Percentiles rank a stretch among this genome's conserved stretches.
Evolutionary conservation across 495 filamentous ascomycete genomes (phyloP).

Genomic region (Penicillium samsonianum): DNA sequence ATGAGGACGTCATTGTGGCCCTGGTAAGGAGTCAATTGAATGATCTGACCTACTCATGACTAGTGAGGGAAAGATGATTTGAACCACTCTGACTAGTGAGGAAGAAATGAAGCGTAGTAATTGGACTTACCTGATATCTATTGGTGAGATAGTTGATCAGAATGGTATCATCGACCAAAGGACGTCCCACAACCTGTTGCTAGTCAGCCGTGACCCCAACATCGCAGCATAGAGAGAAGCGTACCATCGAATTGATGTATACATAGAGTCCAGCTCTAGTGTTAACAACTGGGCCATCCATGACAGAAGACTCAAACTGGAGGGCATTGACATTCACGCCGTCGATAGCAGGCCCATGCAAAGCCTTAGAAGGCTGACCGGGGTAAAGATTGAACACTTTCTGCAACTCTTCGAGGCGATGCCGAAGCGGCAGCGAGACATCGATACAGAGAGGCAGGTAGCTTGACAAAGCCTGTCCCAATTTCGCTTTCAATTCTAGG

Average conservation of each 20-base stretch:
- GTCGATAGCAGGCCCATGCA: slow-evolving; percentile 42
- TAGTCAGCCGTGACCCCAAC: slow-evolving; percentile 31
- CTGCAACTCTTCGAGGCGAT: slow-evolving; percentile 45
- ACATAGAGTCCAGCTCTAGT: slow-evolving; percentile 90
- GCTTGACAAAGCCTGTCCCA: slow-evolving; percentile 44
- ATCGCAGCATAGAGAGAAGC: background rate
- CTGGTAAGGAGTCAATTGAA: slow-evolving; percentile 35
- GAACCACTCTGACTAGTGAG: background rate
- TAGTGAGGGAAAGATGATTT: background rate
- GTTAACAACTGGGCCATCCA: slow-evolving; percentile 67
- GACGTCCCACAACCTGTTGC: slow-evolving; percentile 73
- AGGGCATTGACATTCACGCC: slow-evolving; percentile 48
- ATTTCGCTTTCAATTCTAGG: slow-evolving; percentile 39
- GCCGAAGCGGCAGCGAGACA: slow-evolving; percentile 42
- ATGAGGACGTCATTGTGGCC: slow-evolving; percentile 74
- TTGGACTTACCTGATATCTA: slow-evolving; percentile 67
- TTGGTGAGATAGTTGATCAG: slow-evolving; percentile 78
- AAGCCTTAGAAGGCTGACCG: slow-evolving; percentile 35
- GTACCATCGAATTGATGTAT: slow-evolving; percentile 83
- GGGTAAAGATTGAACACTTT: slow-evolving; percentile 49
- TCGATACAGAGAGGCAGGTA: slow-evolving; percentile 48
- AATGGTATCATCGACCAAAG: slow-evolving; percentile 76
- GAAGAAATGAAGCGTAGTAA: background rate
- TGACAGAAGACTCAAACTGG: slow-evolving; percentile 56
- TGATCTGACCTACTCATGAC: background rate